phyloP scores from a whole-genome alignment of 768 basidiomycete genomes.

The Calocera viscosa region DNA sequence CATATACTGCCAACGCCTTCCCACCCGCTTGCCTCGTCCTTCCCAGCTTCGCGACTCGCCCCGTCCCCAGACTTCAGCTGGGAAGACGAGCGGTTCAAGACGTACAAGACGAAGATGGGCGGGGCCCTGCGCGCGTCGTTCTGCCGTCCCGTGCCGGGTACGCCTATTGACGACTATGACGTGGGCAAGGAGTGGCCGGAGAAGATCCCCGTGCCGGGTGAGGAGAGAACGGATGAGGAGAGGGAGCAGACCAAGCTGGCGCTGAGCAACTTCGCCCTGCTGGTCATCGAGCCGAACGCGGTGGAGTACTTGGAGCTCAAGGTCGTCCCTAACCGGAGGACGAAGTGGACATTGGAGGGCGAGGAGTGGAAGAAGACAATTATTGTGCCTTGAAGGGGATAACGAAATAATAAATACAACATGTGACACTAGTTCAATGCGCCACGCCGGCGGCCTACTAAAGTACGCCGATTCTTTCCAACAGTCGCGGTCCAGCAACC shows the following conservation, averaged over 20 bases:
- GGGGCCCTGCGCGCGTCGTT: conserved; percentile 57
- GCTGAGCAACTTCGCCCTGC: conserved; percentile 53
- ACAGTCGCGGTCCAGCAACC: background rate
- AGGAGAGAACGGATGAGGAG: conserved; percentile 35
- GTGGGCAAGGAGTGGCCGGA: conserved; percentile 47
- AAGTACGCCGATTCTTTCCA: background rate
- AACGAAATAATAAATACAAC: background rate
- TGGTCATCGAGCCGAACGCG: conserved; percentile 55
- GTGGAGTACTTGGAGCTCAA: conserved; percentile 59
- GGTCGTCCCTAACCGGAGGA: conserved; percentile 45
- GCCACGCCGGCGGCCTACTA: background rate
- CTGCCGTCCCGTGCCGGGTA: conserved; percentile 57
- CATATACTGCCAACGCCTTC: conserved; percentile 42
- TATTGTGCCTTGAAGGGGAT: conserved; percentile 43
- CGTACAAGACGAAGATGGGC: conserved; percentile 46
- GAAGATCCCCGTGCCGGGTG: conserved; percentile 33
- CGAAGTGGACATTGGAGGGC: conserved; percentile 34
- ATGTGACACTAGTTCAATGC: background rate
- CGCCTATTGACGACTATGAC: conserved; percentile 38
- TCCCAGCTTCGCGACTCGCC: conserved; percentile 21
- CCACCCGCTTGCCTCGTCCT: conserved; percentile 30
- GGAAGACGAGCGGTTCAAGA: conserved; percentile 49
- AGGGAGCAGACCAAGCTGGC: conserved; percentile 41
- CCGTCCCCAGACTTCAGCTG: conserved; percentile 11
- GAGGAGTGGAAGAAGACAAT: conserved; percentile 45